These are phyloP conservation scores for Mariannaea elegans DNA, from an alignment of 2,329 filamentous ascomycete genomes.

Conservation along the genomic window DNA sequence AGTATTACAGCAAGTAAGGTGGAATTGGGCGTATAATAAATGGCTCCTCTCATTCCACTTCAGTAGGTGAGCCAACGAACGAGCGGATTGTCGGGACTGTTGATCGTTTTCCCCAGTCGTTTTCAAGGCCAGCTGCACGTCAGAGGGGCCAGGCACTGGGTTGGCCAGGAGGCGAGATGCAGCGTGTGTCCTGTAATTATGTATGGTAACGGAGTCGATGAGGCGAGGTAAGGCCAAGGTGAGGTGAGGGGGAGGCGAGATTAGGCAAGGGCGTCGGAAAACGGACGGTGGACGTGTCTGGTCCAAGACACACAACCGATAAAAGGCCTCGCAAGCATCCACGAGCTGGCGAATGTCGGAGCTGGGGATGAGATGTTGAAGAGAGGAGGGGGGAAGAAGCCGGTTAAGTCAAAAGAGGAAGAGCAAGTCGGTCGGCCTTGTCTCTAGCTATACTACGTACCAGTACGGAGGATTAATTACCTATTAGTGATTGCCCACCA, in stretches of 20 bases:
- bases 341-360: background rate
- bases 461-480: background rate
- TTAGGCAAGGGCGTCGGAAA: background rate
- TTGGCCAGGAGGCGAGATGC: slow-evolving; percentile 13
- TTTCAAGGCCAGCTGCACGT: slow-evolving; percentile 20
- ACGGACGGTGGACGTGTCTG: background rate
- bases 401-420: slow-evolving; percentile 13
- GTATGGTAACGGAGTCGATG: background rate
- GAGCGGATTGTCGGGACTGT: slow-evolving; percentile 10
- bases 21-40: background rate
- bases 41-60: slow-evolving; percentile 5
- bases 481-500: background rate
- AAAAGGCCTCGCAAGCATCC: background rate
- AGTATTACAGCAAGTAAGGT: background rate
- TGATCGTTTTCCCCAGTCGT: slow-evolving; percentile 17
- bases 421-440: slow-evolving; percentile 2
- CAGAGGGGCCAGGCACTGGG: slow-evolving; percentile 24
- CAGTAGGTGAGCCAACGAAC: background rate
- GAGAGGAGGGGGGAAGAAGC: slow-evolving; percentile 4
- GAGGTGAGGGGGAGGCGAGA: slow-evolving; percentile 15
- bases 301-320: slow-evolving; percentile 11
- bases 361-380: slow-evolving; percentile 8
- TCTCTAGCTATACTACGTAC: slow-evolving; percentile 10
- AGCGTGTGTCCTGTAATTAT: background rate
- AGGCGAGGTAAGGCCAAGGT: background rate